phyloP scores from a whole-genome alignment of 78 protist genomes.

The Pelomyxa schiedti region DNA sequence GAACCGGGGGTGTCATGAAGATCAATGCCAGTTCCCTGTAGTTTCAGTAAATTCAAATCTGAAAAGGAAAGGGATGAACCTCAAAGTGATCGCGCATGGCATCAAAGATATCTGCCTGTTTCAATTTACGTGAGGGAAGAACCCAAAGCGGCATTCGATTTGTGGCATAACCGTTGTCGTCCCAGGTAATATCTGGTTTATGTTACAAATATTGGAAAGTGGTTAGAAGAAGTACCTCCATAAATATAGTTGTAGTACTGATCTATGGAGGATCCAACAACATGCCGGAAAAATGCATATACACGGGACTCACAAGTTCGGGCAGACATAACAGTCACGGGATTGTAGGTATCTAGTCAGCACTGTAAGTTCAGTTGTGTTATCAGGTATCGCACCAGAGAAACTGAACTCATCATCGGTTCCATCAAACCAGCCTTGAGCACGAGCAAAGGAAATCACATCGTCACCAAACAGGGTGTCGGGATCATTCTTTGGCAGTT shows the following conservation, averaged over 20 bases:
- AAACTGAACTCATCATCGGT: conserved; percentile 19
- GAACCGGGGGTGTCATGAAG: conserved; percentile 8
- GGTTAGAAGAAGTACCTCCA: conserved; percentile 22
- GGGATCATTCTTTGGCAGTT: neutral
- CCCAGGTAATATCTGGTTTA: too few relatives aligned
- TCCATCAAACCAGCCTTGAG: neutral
- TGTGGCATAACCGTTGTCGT: too few relatives aligned
- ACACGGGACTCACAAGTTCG: conserved; percentile 33
- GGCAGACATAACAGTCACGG: neutral
- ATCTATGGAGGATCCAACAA: neutral
- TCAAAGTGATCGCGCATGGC: conserved; percentile 24
- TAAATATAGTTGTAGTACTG: neutral
- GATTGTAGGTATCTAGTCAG: conserved; percentile 15
- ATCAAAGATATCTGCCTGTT: neutral
- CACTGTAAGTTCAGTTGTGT: too few relatives aligned
- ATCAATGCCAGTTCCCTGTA: conserved; percentile 1
- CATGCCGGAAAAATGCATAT: neutral
- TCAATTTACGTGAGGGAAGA: neutral
- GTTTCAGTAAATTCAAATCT: too few relatives aligned
- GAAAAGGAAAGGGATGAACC: too few relatives aligned
- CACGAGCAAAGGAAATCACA: conserved; percentile 8
- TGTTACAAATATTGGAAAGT: too few relatives aligned
- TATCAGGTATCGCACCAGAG: too few relatives aligned
- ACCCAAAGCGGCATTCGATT: conserved; percentile 20
- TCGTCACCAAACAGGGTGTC: neutral